Conservation (phyloP, 2,329 filamentous ascomycete genomes). For the Alternaria sp. region DNA sequence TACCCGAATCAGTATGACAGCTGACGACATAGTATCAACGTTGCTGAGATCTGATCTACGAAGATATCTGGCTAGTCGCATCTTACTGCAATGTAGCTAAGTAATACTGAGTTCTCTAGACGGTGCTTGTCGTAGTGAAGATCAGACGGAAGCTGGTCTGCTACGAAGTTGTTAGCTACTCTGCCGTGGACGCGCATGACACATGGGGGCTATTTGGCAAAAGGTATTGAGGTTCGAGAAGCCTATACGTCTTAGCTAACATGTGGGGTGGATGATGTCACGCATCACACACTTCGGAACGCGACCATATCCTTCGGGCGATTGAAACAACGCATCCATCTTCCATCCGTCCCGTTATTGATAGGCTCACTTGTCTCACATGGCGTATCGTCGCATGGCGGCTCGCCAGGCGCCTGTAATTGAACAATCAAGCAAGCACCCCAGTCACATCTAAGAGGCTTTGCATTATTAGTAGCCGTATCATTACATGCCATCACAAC, state of each 20-base stretch:
- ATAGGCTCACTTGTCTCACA: not conserved
- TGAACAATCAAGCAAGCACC: not conserved
- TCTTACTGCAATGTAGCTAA: no score
- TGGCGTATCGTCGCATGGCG: not conserved
- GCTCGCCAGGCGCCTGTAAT: not conserved
- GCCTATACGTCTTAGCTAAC: not conserved
- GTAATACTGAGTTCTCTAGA: no score
- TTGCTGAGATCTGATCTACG: no score
- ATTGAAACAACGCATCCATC: not conserved
- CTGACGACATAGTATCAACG: no score
- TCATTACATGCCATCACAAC: not conserved
- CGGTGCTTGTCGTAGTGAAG: no score
- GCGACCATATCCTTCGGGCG: not conserved
- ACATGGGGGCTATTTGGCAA: not conserved
- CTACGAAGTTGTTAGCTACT: no score
- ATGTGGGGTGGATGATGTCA: not conserved
- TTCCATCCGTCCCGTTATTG: not conserved
- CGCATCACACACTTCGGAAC: not conserved
- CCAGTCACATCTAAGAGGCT: constrained; percentile 4
- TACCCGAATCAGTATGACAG: no score
- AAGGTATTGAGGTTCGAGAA: not conserved
- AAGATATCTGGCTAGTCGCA: no score
- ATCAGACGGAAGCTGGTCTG: no score
- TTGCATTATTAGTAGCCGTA: not conserved
- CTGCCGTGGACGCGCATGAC: no score